Base-by-base conservation (phyloP, 1,284 basidiomycete species). In the Ustilago trichophora region DNA sequence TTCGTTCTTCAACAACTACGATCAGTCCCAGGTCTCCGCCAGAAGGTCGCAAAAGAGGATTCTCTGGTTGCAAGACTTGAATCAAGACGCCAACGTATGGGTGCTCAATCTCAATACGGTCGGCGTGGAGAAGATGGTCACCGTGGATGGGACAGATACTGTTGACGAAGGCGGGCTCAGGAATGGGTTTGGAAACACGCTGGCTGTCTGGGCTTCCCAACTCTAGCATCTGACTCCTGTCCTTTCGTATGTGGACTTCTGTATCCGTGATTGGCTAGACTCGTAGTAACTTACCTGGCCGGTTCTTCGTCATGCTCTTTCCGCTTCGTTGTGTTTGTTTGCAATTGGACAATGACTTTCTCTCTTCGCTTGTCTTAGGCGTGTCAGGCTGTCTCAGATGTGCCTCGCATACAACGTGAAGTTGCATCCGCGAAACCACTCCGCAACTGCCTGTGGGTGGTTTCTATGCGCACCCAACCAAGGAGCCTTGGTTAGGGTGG, bases 1-100 rank as follows among this genome's bases (percentile, higher is more conserved):
- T 31, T 69, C 64, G 3, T 78, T 76, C 56, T 78, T 78, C 24
- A 57, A 75, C 48, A 63, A 68, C 33, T 78, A 78, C 33, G 49
- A 51, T 15, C 70, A 73, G 43, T 49, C 41, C 15, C 43, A 62
- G 9, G 54, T 75, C 13, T 40, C 65, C 0, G 50, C 40, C 1
- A 50, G 73, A 27, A 42, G 54, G 3, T 78, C 74, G 31, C 76
- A 78, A 27, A 63, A 65, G 33, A 62, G 58, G 37, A 52, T 75
- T 15, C 56, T 74, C 25, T 55, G 53, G 43, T 34, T 77, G 8
- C 59, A 77, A 16, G 48, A 59, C 25, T 16, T 51, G 31, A 4
- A 25, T 15, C 16, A 22, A 10, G 35, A 63, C 24, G 55, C 54
- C 35, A 50, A 46, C 8, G 63, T 78, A 8, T 65, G 55, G 52